A percentile compares a stretch with the other conserved stretches of the same genome.
These are phyloP conservation scores for Aspergillus glaucus DNA, from an alignment of 2,329 filamentous ascomycete genomes.

Conservation along the genomic window DNA sequence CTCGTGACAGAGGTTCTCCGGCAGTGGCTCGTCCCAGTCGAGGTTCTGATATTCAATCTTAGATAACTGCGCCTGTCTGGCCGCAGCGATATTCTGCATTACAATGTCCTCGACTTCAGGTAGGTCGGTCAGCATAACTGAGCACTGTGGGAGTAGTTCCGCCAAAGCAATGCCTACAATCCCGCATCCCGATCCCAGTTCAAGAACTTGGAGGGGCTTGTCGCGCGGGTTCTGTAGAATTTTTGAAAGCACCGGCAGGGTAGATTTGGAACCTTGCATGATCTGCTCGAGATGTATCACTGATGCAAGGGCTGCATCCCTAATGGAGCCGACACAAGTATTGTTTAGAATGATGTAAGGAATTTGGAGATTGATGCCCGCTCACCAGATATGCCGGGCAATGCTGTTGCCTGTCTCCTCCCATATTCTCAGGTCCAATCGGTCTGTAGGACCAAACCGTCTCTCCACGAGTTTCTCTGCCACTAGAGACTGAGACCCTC, in stretches of 20 bases:
- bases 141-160: constrained; percentile 45
- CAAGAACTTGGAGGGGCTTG: constrained; percentile 47
- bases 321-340: constrained; percentile 11
- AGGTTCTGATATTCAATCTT: constrained; percentile 47
- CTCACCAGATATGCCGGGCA: constrained; percentile 63
- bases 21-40: constrained; percentile 57
- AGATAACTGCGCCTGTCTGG: constrained; percentile 39
- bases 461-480: constrained; percentile 52
- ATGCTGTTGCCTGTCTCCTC: constrained; percentile 70
- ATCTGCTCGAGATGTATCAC: constrained; percentile 47
- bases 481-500: constrained; percentile 32
- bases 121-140: constrained; percentile 59
- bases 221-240: constrained; percentile 23
- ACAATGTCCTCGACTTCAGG: constrained; percentile 58
- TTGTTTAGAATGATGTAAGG: constrained; percentile 8
- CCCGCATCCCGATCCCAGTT: constrained; percentile 63
- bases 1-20: constrained; percentile 31
- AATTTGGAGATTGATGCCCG: not conserved
- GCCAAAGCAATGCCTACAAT: constrained; percentile 61
- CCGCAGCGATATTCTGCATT: constrained; percentile 47
- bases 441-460: constrained; percentile 41
- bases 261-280: constrained; percentile 21
- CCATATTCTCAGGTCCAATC: constrained; percentile 47
- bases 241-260: constrained; percentile 24
- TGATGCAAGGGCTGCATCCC: constrained; percentile 56